These are phyloP conservation scores for Colletotrichum destructivum DNA, from an alignment of 2,329 filamentous ascomycete genomes.

Conservation along the genomic window DNA sequence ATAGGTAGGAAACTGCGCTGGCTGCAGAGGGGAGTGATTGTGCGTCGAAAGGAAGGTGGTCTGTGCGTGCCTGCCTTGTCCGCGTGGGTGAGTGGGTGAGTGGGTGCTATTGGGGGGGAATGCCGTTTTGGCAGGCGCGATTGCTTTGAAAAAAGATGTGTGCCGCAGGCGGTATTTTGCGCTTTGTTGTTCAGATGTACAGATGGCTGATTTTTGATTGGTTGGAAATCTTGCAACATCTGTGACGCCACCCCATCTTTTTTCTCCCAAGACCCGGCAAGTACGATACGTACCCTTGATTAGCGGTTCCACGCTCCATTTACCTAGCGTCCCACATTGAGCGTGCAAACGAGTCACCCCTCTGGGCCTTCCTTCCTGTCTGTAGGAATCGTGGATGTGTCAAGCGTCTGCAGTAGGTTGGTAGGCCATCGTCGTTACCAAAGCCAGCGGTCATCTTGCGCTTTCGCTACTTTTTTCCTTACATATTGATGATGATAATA, in stretches of 20 bases:
- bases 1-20: constrained; percentile 49
- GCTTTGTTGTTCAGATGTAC: constrained; percentile 30
- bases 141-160: constrained; percentile 27
- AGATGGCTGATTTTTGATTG: constrained; percentile 43
- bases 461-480: neutral
- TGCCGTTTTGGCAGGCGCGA: constrained; percentile 37
- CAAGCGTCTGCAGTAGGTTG: neutral
- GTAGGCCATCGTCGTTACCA: neutral
- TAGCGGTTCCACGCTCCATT: neutral
- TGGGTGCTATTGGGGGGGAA: constrained; percentile 24
- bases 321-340: neutral
- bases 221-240: constrained; percentile 36
- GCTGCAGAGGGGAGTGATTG: constrained; percentile 48
- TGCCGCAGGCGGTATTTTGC: constrained; percentile 18
- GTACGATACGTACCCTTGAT: constrained; percentile 22
- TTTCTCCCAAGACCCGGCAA: constrained; percentile 12
- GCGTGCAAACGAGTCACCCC: neutral
- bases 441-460: neutral
- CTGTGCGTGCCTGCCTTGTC: constrained; percentile 34
- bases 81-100: neutral
- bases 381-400: constrained; percentile 24
- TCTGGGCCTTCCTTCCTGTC: constrained; percentile 7
- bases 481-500: no score
- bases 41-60: constrained; percentile 37
- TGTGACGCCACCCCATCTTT: constrained; percentile 41